These are phyloP conservation scores for Porcisia deanei DNA, from an alignment of 208 protist genomes.

Conservation along the genomic window DNA sequence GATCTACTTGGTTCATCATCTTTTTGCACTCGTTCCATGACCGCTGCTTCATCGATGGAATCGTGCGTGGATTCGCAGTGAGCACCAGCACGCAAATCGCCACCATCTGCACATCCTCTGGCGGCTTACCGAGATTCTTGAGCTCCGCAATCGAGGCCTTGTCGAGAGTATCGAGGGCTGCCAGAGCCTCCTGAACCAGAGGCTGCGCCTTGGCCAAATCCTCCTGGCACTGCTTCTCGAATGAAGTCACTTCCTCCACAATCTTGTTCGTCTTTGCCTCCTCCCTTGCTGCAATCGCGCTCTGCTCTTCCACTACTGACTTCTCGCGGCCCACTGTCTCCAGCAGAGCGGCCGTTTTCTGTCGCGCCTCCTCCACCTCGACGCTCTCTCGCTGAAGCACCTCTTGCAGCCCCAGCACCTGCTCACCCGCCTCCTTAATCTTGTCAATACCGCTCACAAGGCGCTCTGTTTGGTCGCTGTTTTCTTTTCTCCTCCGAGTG, in stretches of 20 bases:
- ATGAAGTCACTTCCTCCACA: slow-evolving; percentile 90
- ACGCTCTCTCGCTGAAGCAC: slow-evolving; percentile 91
- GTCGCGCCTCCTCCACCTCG: slow-evolving; percentile 95
- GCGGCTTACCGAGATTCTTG: slow-evolving; percentile 97
- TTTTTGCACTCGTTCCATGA: slow-evolving; percentile 97
- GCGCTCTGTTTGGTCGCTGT: slow-evolving; percentile 92
- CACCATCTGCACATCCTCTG: slow-evolving; percentile 95
- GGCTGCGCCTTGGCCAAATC: slow-evolving; percentile 95
- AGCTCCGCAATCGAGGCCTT: slow-evolving; percentile 97
- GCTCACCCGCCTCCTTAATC: slow-evolving; percentile 90
- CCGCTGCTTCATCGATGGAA: slow-evolving; percentile 90
- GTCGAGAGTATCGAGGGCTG: slow-evolving; percentile 97
- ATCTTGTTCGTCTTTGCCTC: slow-evolving; percentile 96
- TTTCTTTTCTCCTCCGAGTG: slow-evolving; percentile 89
- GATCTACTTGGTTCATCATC: slow-evolving; percentile 96
- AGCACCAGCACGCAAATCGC: slow-evolving; percentile 96
- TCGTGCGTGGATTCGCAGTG: slow-evolving; percentile 89
- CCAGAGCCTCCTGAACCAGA: slow-evolving; percentile 93
- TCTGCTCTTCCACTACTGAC: slow-evolving; percentile 95
- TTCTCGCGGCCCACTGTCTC: slow-evolving; percentile 95
- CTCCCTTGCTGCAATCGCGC: slow-evolving; percentile 94
- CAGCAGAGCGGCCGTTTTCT: slow-evolving; percentile 94
- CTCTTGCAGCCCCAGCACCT: slow-evolving; percentile 92
- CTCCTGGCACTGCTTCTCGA: slow-evolving; percentile 87
- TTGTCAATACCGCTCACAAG: slow-evolving; percentile 94